phyloP scores from a whole-genome alignment of 148 eudicot genomes.

The Spergularia bocconei region DNA sequence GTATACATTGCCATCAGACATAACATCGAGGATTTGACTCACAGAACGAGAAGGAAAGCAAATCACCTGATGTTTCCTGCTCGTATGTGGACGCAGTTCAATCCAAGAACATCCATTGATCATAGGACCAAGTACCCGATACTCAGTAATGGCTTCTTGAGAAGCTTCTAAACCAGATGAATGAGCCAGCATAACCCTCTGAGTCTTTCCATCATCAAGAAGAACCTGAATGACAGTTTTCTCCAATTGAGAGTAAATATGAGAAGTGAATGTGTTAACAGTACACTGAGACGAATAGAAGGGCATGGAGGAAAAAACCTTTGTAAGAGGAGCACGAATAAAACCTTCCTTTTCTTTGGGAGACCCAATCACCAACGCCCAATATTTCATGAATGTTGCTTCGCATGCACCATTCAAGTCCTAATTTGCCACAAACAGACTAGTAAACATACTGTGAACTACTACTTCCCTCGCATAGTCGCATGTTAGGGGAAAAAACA shows the following conservation, averaged over 20 bases:
- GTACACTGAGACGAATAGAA: not conserved
- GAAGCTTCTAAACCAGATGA: conserved; percentile 65
- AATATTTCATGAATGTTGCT: conserved; percentile 68
- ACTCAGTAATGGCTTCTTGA: conserved; percentile 88
- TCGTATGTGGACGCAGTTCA: conserved; percentile 77
- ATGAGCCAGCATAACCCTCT: conserved; percentile 78
- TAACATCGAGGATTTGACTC: not conserved
- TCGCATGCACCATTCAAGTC: conserved; percentile 75
- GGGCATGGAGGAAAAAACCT: conserved; percentile 36
- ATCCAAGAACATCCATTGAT: conserved; percentile 96
- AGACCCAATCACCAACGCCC: conserved; percentile 88
- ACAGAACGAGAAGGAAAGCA: not conserved
- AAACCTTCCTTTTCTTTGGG: conserved; percentile 86
- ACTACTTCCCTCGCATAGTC: not conserved
- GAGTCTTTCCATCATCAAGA: conserved; percentile 85
- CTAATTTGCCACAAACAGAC: conserved; percentile 31
- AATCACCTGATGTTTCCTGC: conserved; percentile 81
- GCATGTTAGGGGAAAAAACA: not conserved
- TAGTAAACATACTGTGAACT: not conserved
- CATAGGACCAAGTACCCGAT: conserved; percentile 87
- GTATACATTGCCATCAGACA: not conserved
- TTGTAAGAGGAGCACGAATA: conserved; percentile 77
- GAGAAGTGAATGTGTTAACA: not conserved
- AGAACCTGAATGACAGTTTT: conserved; percentile 44
- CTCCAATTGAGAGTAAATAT: not conserved